A percentile compares a stretch with the other conserved stretches of the same genome.
Conservation (phyloP, 2,329 filamentous ascomycete genomes). For the Magnaporthales sp. region DNA sequence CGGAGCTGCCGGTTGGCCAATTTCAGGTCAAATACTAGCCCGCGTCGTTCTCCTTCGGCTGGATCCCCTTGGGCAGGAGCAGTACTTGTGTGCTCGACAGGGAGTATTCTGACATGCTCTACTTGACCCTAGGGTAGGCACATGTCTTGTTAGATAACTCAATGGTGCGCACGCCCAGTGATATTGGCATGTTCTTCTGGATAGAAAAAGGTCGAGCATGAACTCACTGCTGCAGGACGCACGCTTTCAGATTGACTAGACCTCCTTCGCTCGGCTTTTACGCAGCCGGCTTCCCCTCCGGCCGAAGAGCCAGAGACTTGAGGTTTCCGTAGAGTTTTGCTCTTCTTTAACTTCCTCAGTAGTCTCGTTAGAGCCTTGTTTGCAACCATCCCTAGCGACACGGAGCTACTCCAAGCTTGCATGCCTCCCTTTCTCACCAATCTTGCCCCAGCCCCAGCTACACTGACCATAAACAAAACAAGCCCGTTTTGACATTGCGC, state of each 20-base stretch:
- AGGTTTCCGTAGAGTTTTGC: neutral
- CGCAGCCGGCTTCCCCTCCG: neutral
- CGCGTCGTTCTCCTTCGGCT: neutral
- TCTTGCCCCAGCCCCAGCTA: neutral
- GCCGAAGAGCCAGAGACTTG: neutral
- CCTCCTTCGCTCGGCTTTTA: neutral
- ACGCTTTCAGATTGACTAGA: neutral
- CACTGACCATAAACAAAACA: neutral
- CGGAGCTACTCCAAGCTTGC: neutral
- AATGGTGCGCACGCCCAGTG: neutral
- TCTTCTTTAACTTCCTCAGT: neutral
- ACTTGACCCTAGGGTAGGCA: neutral
- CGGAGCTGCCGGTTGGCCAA: neutral
- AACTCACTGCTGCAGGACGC: neutral
- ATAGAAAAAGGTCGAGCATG: neutral
- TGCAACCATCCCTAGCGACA: neutral
- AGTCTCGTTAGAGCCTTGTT: neutral
- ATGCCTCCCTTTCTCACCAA: neutral
- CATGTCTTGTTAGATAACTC: neutral
- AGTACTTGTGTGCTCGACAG: neutral
- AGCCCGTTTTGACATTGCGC: neutral
- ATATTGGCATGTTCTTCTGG: neutral
- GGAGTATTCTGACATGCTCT: neutral
- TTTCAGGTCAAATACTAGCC: neutral
- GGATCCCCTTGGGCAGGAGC: neutral